Evolutionary conservation across 495 filamentous ascomycete species (phyloP).

Genomic region (Glarea lozoyensis): DNA sequence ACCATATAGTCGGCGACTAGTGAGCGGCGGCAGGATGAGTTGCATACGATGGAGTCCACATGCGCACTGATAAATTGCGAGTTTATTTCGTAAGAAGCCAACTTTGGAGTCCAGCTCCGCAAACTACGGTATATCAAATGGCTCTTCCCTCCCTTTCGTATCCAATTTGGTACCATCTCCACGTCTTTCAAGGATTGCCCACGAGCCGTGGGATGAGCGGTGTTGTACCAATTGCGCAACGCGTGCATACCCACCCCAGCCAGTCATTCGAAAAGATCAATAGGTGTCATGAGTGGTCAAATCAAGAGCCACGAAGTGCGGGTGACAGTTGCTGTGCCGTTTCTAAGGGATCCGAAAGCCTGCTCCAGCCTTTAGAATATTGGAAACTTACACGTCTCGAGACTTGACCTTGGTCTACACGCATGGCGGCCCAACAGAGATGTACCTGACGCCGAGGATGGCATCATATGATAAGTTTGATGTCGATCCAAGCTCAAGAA

Average conservation of each 20-base stretch:
- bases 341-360: no score
- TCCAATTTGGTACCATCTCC: no score
- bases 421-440: slow-evolving; percentile 18
- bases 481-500: slow-evolving; percentile 6
- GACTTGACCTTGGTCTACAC: slow-evolving; percentile 1
- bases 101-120: slow-evolving; percentile 11
- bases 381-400: no score
- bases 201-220: no score
- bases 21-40: slow-evolving; percentile 22
- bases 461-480: slow-evolving; percentile 8
- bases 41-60: slow-evolving; percentile 10
- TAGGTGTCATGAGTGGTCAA: neutral
- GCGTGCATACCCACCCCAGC: slow-evolving; percentile 2
- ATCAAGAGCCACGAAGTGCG: slow-evolving; percentile 7
- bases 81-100: no score
- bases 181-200: no score
- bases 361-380: no score
- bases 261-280: slow-evolving; percentile 1
- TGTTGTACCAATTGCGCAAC: slow-evolving; percentile 7
- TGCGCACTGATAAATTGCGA: slow-evolving; percentile 7
- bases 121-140: no score
- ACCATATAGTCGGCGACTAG: slow-evolving; percentile 14
- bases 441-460: slow-evolving; percentile 12
- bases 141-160: no score
- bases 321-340: no score